A percentile compares a stretch with the other conserved stretches of the same genome.
phyloP scores from a whole-genome alignment of 768 basidiomycete species.

The Coprinopsis sp. region DNA sequence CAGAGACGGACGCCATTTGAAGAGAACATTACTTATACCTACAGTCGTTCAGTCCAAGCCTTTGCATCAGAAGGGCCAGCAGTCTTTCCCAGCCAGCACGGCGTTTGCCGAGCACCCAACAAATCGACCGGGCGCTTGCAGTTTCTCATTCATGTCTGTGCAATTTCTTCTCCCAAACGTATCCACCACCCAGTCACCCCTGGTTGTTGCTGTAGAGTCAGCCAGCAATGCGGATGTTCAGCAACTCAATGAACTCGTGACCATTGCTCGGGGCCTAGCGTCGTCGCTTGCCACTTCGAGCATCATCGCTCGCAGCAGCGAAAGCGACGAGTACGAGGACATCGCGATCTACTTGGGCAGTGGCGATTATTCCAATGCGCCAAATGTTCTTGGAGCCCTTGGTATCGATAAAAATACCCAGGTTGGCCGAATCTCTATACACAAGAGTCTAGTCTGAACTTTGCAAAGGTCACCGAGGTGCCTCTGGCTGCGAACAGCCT shows the following conservation, averaged over 20 bases:
- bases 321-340: slow-evolving; percentile 1
- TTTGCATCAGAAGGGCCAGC: too few relatives aligned
- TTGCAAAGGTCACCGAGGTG: slow-evolving; percentile 1
- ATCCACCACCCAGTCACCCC: too few relatives aligned
- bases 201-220: too few relatives aligned
- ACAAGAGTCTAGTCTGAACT: background rate
- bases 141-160: too few relatives aligned
- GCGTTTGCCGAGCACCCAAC: too few relatives aligned
- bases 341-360: slow-evolving; percentile 19
- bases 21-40: too few relatives aligned
- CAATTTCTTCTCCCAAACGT: too few relatives aligned
- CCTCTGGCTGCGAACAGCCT: slow-evolving; percentile 7
- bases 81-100: background rate
- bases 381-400: slow-evolving; percentile 17
- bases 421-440: slow-evolving; percentile 3
- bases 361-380: slow-evolving; percentile 28
- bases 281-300: background rate
- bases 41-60: too few relatives aligned
- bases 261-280: too few relatives aligned
- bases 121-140: too few relatives aligned
- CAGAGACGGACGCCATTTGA: background rate
- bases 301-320: slow-evolving; percentile 10
- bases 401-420: slow-evolving; percentile 13
- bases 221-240: too few relatives aligned
- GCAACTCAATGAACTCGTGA: too few relatives aligned